These are phyloP conservation scores for Ceratobasidium theobromae DNA, from an alignment of 1,284 basidiomycete genomes.

Conservation along the genomic window DNA sequence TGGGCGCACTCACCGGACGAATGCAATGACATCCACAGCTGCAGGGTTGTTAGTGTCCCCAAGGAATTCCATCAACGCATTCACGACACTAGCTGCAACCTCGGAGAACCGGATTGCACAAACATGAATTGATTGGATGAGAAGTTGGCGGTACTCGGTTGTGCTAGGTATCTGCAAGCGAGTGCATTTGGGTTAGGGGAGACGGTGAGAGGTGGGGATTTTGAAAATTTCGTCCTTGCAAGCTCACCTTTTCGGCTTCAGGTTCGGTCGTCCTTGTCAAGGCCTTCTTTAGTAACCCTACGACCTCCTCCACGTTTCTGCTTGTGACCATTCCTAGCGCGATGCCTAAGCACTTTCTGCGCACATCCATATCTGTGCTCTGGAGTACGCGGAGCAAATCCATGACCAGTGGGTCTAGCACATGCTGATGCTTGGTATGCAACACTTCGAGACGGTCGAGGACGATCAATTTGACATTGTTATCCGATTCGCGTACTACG, in stretches of 20 bases:
- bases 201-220: too few species aligned
- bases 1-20: constrained; percentile 66
- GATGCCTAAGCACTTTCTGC: constrained; percentile 87
- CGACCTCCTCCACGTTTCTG: constrained; percentile 97
- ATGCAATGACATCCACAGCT: constrained; percentile 93
- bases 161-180: not conserved
- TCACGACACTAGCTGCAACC: constrained; percentile 93
- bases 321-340: constrained; percentile 94
- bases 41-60: constrained; percentile 95
- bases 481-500: constrained; percentile 94
- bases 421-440: constrained; percentile 84
- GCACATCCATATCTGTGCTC: constrained; percentile 95
- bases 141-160: constrained; percentile 87
- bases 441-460: constrained; percentile 88
- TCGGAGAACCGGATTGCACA: constrained; percentile 99
- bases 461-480: constrained; percentile 99
- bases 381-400: constrained; percentile 89
- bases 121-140: constrained; percentile 97
- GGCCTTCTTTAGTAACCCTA: constrained; percentile 96
- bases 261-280: constrained; percentile 88
- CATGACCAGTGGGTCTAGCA: constrained; percentile 92
- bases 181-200: not conserved
- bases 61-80: constrained; percentile 98
- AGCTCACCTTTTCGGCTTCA: constrained; percentile 74
- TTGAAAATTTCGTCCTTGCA: not conserved